Evolutionary conservation across 139 green algal species (phyloP), one percentile per base, ranked within the genome.

Genomic region (Chlamydomonas incerta): DNA sequence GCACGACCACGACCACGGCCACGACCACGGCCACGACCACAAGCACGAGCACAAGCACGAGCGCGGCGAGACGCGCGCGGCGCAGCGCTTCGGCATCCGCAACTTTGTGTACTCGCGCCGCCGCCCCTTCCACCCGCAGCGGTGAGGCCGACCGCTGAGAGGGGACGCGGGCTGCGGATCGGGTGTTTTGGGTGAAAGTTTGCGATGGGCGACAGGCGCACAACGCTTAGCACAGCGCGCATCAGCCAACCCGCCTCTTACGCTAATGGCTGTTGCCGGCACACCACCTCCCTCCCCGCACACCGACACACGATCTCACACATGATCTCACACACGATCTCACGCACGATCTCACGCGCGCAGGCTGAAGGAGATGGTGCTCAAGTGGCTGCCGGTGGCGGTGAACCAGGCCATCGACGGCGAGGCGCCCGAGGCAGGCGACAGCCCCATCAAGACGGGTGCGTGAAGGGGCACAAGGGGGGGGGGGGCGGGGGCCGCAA

Each of bases 91-190:
- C 91, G 96, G 96, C 85, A 99, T 99, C 85, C 73, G 71, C 31
- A 94, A 76, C 83, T 99, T 99, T 86, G 96, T 99, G 28, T 99
- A 99, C 93, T 58, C 60, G 0, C 87, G 95, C 63, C 90, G 96
- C 15, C 85, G 83, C 57, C 96, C 96, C 2, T 99, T 99, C 91
- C 96, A 99, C 89, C 94, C 95, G 0, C 93, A 97, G 87, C 90
- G 95, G 94, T 93, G 57, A 0, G n/a, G n/a, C n/a, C n/a, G n/a
- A n/a, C n/a, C n/a, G n/a, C n/a, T n/a, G n/a, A n/a, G n/a, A n/a
- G n/a, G n/a, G n/a, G n/a, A n/a, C n/a, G n/a, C n/a, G n/a, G n/a
- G n/a, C n/a, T n/a, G n/a, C n/a, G n/a, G n/a, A n/a, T n/a, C n/a
- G n/a, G n/a, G n/a, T n/a, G n/a, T n/a, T n/a, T n/a, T n/a, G n/a